Base-by-base conservation (phyloP, 2,329 filamentous ascomycete species). In the Didymellaceae sp. region DNA sequence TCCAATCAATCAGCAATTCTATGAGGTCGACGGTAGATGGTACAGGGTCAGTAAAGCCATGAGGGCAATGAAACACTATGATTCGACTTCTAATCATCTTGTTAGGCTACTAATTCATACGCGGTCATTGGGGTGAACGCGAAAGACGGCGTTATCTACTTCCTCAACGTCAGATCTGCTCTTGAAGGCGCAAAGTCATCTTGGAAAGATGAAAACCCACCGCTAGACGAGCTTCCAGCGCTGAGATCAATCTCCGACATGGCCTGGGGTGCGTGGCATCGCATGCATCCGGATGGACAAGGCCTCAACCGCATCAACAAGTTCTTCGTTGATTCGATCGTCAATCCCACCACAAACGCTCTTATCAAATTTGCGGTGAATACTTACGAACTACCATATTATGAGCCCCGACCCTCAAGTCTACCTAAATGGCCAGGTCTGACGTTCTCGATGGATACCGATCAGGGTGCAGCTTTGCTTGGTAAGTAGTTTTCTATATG, bases 181-280 rank as follows among this genome's bases (percentile, higher is more conserved):
- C 13, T 17, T 1, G 24, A 26, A 28, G 41, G 41, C 5, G 41
- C 41, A 5, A 33, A 17, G 5, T 4, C 2, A 4, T 11, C 16
- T 4, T 45, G 41, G 32, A 25, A n/a, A 3, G 32, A 22, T 2
- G 16, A 13, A 4, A 6, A n/a, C 2, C 17, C 41, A 9, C 41
- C 22, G 1, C 3, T 22, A 1, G 32, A 45, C 6, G 6, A 45
- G 32, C 41, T 45, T 28, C 41, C 41, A 17, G 16, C 20, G 16
- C 6, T 44, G 16, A 44, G 17, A 16, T 17, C 35, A 8, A 44
- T 28, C 11, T 44, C 41, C 1, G 31, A 44, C 7, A 35, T 35
- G 24, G 41, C 41, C 21, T 35, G 41, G 41, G 41, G 41, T 0
- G 17, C 30, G 7, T 44, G 41, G 41, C 32, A 32, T 28, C 41